A percentile compares a stretch with the other conserved stretches of the same genome.
Evolutionary conservation across 495 filamentous ascomycete genomes (phyloP).

Genomic region (Podospora didyma): DNA sequence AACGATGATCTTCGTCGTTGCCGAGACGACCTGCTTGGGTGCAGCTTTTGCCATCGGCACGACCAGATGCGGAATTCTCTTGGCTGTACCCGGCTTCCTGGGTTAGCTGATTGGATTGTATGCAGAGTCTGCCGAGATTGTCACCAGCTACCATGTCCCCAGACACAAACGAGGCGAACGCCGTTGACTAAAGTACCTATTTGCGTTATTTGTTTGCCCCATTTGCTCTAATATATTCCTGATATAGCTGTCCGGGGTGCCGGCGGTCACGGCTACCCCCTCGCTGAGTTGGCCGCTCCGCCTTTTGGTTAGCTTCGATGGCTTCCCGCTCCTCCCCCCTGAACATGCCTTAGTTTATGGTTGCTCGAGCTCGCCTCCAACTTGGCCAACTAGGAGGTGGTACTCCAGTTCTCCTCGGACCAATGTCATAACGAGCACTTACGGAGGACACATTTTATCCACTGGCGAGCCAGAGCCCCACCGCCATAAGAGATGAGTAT

Average conservation of each 20-base stretch:
- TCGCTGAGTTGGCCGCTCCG: slow-evolving; percentile 6
- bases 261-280: slow-evolving; percentile 20
- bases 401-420: slow-evolving; percentile 19
- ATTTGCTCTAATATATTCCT: slow-evolving; percentile 31
- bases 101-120: slow-evolving; percentile 7
- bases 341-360: background rate
- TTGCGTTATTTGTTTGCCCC: slow-evolving; percentile 35
- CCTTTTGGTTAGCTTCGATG: slow-evolving; percentile 2
- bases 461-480: slow-evolving; percentile 14
- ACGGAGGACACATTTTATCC: slow-evolving; percentile 3
- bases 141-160: slow-evolving; percentile 1
- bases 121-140: background rate
- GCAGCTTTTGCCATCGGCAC: background rate
- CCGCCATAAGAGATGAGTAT: slow-evolving; percentile 19
- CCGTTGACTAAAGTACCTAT: slow-evolving; percentile 12
- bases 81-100: slow-evolving; percentile 13
- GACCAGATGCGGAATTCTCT: background rate
- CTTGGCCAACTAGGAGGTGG: background rate
- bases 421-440: slow-evolving; percentile 35
- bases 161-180: background rate
- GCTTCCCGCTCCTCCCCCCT: slow-evolving; percentile 4
- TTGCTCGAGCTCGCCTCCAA: background rate
- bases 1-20: background rate
- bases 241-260: slow-evolving; percentile 25
- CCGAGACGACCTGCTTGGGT: background rate